Base-by-base conservation (phyloP, 1,284 basidiomycete species). In the Cryptococcus deneoformans region DNA sequence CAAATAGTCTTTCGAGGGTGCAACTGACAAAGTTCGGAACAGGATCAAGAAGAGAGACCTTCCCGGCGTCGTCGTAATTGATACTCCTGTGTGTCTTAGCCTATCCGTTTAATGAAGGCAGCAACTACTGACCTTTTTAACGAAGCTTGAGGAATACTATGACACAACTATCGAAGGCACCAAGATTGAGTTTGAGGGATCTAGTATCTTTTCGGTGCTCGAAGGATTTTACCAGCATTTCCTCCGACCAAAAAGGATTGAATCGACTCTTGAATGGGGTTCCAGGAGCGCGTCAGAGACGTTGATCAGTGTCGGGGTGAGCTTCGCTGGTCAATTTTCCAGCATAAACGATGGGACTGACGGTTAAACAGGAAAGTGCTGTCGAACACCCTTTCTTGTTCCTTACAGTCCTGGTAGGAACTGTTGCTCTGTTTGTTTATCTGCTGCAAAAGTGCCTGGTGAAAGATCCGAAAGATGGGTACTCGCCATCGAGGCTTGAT, bases 11-110 rank as follows among this genome's bases (percentile, higher is more conserved):
- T 10, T 20, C 10, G 34, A 6, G 11, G 11, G n/a, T 12, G 7
- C 16, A 5, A 11, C 56, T 58, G 50, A 50, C 20, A 35, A 11
- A 4, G 29, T 3, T n/a, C 45, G 34, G n/a, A 46, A 20, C 50
- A 75, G 71, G n/a, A 74, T 79, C 60, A 70, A 67, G 46, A 70
- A 66, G 24, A 76, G 43, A 46, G 79, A 82, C 11, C 79, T 84
- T 53, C 84, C 87, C 0, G 75, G 75, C 5, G 81, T 92, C 10
- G 82, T 94, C 14, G 82, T 96, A 52, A 82, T 88, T 1, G 88
- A 95, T 76, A 90, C 94, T 58, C 78, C 83, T 64, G 91, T 91
- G 64, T 59, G 86, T 80, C 24, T 29, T 29, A 29, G 29, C 29
- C 29, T 29, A 53, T 24, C 12, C 37, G 46, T 50, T 42, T 6